Conservation (phyloP, 805 yeast species). For the Lachancea sp. region DNA sequence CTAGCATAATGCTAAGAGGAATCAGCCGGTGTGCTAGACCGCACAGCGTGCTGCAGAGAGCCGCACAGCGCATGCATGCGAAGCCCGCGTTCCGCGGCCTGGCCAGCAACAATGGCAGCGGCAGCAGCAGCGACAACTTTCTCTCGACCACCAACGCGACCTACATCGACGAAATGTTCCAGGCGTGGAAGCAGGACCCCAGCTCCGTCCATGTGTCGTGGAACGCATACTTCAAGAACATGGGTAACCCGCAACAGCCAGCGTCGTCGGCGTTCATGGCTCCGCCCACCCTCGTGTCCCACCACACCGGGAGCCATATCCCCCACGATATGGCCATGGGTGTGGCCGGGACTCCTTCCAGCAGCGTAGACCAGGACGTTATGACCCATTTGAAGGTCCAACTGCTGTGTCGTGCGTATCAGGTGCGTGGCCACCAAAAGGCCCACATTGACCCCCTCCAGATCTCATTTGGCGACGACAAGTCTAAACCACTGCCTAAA, state of each 20-base stretch:
- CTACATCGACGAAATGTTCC: conserved; percentile 96
- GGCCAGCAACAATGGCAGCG: conserved; percentile 1
- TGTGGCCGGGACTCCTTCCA: conserved; percentile 19
- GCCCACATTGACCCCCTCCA: conserved; percentile 95
- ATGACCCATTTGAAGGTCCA: conserved; percentile 90
- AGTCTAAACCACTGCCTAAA: conserved; percentile 51
- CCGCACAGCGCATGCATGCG: conserved; percentile 5
- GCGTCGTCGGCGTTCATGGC: conserved; percentile 75
- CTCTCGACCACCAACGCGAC: conserved; percentile 78
- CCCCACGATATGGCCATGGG: conserved; percentile 52
- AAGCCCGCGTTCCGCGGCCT: background rate
- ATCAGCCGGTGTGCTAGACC: conserved; percentile 5
- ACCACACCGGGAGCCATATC: conserved; percentile 54
- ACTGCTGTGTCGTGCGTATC: conserved; percentile 94
- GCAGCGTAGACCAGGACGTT: conserved; percentile 57
- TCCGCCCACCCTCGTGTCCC: conserved; percentile 86
- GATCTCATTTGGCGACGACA: conserved; percentile 72
- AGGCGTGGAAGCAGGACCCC: conserved; percentile 90
- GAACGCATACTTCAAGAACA: conserved; percentile 93
- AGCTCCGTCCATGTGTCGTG: conserved; percentile 88
- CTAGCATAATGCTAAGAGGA: conserved; percentile 4
- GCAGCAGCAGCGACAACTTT: conserved; percentile 51
- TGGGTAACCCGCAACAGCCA: conserved; percentile 64
- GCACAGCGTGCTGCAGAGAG: conserved; percentile 10
- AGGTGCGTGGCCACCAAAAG: conserved; percentile 95